phyloP scores from a whole-genome alignment of 192 early-diverging fungal species.

The Glomus cerebriforme region DNA sequence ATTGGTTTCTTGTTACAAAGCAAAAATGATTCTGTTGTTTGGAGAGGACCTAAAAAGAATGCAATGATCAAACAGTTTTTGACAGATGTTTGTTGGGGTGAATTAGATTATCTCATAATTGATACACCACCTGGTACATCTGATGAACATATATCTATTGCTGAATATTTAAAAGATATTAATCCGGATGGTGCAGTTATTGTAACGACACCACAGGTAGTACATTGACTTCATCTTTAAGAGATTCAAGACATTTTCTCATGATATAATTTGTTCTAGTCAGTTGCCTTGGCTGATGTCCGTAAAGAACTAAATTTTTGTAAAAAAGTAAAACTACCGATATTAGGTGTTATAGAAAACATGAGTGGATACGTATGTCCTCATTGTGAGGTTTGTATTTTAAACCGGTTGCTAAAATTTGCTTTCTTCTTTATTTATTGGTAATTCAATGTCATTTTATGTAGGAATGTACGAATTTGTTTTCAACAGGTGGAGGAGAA shows the following conservation, averaged over 20 bases:
- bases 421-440: neutral
- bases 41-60: constrained; percentile 99
- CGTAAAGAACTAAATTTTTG: constrained; percentile 96
- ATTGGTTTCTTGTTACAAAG: constrained; percentile 91
- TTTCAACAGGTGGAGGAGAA: constrained; percentile 92
- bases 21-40: constrained; percentile 93
- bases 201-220: constrained; percentile 95
- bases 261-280: constrained; percentile 21
- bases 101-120: constrained; percentile 91
- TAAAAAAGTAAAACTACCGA: constrained; percentile 76
- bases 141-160: constrained; percentile 94
- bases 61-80: constrained; percentile 98
- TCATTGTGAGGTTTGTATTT: constrained; percentile 63
- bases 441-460: constrained; percentile 52
- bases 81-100: constrained; percentile 95
- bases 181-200: constrained; percentile 86
- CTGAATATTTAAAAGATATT: constrained; percentile 85
- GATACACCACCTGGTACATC: constrained; percentile 97
- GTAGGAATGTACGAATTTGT: constrained; percentile 83
- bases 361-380: constrained; percentile 97
- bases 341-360: constrained; percentile 93
- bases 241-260: neutral
- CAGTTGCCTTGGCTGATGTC: constrained; percentile 81
- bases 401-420: neutral
- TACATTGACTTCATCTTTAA: neutral